Percentiles rank a stretch among this genome's conserved stretches.
Conservation (phyloP, 2,329 filamentous ascomycete species). For the Talaromyces pinophilus region DNA sequence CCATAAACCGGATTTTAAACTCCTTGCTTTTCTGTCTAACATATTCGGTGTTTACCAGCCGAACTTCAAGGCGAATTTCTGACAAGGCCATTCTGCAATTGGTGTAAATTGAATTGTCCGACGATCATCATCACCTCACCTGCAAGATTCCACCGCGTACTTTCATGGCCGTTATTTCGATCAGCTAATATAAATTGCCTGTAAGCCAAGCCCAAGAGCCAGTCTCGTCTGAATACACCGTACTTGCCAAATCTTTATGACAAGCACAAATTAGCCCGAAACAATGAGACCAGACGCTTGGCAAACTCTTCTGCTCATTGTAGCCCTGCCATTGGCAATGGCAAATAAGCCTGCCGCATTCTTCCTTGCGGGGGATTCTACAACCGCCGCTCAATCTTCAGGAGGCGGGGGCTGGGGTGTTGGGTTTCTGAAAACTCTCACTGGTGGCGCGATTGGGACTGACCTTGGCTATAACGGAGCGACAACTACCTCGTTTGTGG, state of each 20-base stretch:
- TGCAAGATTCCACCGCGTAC: neutral
- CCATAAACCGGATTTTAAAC: neutral
- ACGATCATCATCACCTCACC: neutral
- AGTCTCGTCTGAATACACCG: neutral
- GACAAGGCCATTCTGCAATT: neutral
- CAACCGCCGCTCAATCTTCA: slow-evolving; percentile 11
- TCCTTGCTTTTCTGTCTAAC: neutral
- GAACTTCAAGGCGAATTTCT: neutral
- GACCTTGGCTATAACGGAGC: slow-evolving; percentile 12
- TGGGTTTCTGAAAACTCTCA: slow-evolving; percentile 14
- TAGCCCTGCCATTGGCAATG: neutral
- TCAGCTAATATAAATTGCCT: neutral
- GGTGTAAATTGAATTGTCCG: neutral
- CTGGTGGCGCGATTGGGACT: slow-evolving; percentile 1
- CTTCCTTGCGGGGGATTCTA: slow-evolving; percentile 12
- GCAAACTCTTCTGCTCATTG: neutral
- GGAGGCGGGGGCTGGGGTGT: slow-evolving; percentile 13
- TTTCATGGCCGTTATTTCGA: neutral
- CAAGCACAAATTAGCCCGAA: neutral
- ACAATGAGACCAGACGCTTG: neutral
- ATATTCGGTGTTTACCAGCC: neutral
- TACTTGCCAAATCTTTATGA: neutral
- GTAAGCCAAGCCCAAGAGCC: neutral
- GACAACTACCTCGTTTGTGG: slow-evolving; percentile 6
- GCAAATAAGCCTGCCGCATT: slow-evolving; percentile 4